phyloP scores from a whole-genome alignment of 768 basidiomycete genomes.

The Phaeotremella fagi region DNA sequence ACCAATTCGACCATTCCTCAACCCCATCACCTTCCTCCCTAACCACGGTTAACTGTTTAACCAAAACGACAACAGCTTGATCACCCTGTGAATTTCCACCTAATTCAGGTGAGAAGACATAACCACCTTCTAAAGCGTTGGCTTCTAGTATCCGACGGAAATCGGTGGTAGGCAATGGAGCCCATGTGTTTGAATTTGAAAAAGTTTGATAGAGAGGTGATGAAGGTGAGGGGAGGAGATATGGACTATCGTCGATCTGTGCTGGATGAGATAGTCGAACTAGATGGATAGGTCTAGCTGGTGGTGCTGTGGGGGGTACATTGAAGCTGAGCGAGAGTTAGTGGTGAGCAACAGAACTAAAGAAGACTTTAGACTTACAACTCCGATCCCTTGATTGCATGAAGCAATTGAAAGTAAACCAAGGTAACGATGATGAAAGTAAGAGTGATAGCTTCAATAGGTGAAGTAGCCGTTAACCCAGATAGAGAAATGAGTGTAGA shows the following conservation, averaged over 20 bases:
- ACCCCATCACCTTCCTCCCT: slow-evolving; percentile 19
- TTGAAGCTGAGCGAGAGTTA: slow-evolving; percentile 10
- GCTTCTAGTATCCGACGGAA: slow-evolving; percentile 62
- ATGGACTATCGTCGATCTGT: slow-evolving; percentile 12
- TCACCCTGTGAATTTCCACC: slow-evolving; percentile 32
- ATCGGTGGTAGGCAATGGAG: slow-evolving; percentile 47
- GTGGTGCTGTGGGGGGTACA: slow-evolving; percentile 23
- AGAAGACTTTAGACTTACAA: slow-evolving; percentile 31
- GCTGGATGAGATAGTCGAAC: slow-evolving; percentile 26
- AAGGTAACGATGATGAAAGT: slow-evolving; percentile 85
- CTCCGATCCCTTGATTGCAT: slow-evolving; percentile 80
- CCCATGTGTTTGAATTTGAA: slow-evolving; percentile 28
- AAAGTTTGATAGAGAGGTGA: slow-evolving; percentile 20
- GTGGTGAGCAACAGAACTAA: background rate
- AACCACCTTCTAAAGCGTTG: slow-evolving; percentile 35
- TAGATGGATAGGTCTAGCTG: slow-evolving; percentile 31
- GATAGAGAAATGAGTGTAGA: slow-evolving; percentile 39
- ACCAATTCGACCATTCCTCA: slow-evolving; percentile 36
- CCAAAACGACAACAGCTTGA: slow-evolving; percentile 52
- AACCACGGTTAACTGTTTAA: slow-evolving; percentile 66
- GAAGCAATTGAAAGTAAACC: slow-evolving; percentile 89
- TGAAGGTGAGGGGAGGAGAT: slow-evolving; percentile 5
- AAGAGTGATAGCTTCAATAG: slow-evolving; percentile 76
- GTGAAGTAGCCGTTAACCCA: slow-evolving; percentile 43
- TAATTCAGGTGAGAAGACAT: slow-evolving; percentile 52